phyloP scores from a whole-genome alignment of 2,329 filamentous ascomycete genomes.

The Xylaria sp. region DNA sequence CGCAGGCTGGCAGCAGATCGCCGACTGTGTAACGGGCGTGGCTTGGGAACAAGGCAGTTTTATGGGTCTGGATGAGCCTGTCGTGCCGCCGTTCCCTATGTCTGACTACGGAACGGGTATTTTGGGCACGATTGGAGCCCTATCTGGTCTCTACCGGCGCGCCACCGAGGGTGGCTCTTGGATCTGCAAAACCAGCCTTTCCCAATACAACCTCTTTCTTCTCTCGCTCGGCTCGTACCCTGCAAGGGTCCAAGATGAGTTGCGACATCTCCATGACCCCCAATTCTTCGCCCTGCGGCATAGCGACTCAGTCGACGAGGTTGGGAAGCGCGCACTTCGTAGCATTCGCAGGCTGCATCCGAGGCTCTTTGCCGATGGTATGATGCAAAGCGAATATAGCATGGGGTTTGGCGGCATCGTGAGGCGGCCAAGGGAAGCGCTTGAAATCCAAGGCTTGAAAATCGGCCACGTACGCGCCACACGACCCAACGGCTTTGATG shows the following conservation, averaged over 20 bases:
- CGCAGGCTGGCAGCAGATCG: constrained; percentile 69
- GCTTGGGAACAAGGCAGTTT: constrained; percentile 53
- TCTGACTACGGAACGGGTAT: constrained; percentile 58
- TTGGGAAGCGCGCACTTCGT: constrained; percentile 63
- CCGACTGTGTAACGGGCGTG: constrained; percentile 52
- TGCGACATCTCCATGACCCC: constrained; percentile 59
- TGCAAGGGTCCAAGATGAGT: constrained; percentile 56
- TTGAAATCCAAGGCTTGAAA: constrained; percentile 56
- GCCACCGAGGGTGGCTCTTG: constrained; percentile 50
- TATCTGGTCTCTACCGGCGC: constrained; percentile 49
- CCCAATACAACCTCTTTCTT: constrained; percentile 52
- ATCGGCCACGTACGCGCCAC: constrained; percentile 58
- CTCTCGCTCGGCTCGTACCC: constrained; percentile 59
- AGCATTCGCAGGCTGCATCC: constrained; percentile 58
- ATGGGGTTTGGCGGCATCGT: constrained; percentile 52
- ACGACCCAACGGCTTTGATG: constrained; percentile 65
- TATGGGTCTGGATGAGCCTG: constrained; percentile 63
- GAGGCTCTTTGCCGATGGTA: constrained; percentile 45
- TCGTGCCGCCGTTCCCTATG: constrained; percentile 73
- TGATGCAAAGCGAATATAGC: constrained; percentile 48
- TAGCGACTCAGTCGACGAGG: constrained; percentile 67
- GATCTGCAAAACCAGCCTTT: constrained; percentile 50
- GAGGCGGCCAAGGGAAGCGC: constrained; percentile 57
- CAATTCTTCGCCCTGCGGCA: constrained; percentile 66
- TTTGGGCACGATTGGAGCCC: constrained; percentile 49